A percentile compares a stretch with the other conserved stretches of the same genome.
phyloP scores from a whole-genome alignment of 2,329 filamentous ascomycete species.

The Hysterium pulicare region DNA sequence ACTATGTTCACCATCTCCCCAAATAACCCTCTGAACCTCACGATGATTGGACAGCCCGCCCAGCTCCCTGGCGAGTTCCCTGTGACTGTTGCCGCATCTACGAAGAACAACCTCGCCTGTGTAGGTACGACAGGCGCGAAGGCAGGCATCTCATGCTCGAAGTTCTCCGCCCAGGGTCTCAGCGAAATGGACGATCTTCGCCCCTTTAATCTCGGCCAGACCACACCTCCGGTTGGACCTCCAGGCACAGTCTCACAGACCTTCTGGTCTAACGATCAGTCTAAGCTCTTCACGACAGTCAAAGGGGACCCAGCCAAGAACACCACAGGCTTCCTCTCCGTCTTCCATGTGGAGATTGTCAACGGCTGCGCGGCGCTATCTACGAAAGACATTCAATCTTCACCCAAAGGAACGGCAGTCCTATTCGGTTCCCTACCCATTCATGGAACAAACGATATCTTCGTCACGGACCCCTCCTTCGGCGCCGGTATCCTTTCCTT shows the following conservation, averaged over 20 bases:
- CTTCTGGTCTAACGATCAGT: slow-evolving; percentile 57
- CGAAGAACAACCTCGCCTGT: slow-evolving; percentile 35
- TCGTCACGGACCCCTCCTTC: slow-evolving; percentile 58
- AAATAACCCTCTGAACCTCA: slow-evolving; percentile 27
- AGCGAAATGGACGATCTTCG: slow-evolving; percentile 32
- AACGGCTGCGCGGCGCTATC: slow-evolving; percentile 9
- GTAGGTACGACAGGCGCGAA: slow-evolving; percentile 35
- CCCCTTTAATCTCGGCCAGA: slow-evolving; percentile 51
- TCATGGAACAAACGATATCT: slow-evolving; percentile 44
- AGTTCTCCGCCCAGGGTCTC: slow-evolving; percentile 27
- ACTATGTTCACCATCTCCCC: slow-evolving; percentile 36
- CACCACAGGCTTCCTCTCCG: slow-evolving; percentile 56
- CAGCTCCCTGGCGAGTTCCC: slow-evolving; percentile 38
- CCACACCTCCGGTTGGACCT: slow-evolving; percentile 57
- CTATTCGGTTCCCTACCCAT: slow-evolving; percentile 54
- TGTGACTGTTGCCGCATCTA: slow-evolving; percentile 37
- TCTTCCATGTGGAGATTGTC: slow-evolving; percentile 45
- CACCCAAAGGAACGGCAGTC: slow-evolving; percentile 54
- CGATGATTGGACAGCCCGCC: slow-evolving; percentile 30
- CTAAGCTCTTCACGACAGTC: slow-evolving; percentile 53
- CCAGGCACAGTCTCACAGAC: slow-evolving; percentile 58
- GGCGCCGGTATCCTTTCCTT: slow-evolving; percentile 52
- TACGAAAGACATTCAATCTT: slow-evolving; percentile 30
- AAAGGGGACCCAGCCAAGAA: slow-evolving; percentile 57
- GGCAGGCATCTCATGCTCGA: slow-evolving; percentile 38